Percentiles rank a stretch among this genome's conserved stretches.
These are phyloP conservation scores for Corylus americana DNA, from an alignment of 306 rosid species.

Conservation along the genomic window DNA sequence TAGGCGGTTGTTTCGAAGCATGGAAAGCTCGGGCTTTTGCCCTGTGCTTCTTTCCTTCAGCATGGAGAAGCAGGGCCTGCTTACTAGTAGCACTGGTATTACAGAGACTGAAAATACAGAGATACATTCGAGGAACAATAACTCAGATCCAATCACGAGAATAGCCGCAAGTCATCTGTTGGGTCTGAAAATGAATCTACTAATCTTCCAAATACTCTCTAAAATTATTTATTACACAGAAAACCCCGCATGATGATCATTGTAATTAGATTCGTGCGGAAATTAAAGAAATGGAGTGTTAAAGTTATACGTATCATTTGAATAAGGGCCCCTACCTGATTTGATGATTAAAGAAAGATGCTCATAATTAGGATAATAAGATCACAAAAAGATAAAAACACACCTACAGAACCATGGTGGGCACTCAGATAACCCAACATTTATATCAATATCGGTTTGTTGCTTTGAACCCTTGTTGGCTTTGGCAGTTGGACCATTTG, in stretches of 20 bases:
- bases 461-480: constrained; percentile 53
- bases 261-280: neutral
- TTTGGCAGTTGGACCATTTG: constrained; percentile 51
- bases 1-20: constrained; percentile 54
- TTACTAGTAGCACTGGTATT: constrained; percentile 78
- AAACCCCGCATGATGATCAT: too few relatives aligned
- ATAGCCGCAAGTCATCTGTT: neutral
- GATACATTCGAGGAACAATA: neutral
- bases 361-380: neutral
- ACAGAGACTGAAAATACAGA: constrained; percentile 68
- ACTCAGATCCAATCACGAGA: constrained; percentile 17
- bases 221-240: neutral
- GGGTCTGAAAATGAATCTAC: neutral
- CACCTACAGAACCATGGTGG: constrained; percentile 98
- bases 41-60: constrained; percentile 97
- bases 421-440: constrained; percentile 81
- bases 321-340: neutral
- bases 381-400: neutral
- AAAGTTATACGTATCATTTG: neutral
- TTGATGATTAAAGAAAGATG: neutral
- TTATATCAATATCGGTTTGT: constrained; percentile 67
- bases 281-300: neutral
- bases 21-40: constrained; percentile 78
- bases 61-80: constrained; percentile 89
- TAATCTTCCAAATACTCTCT: neutral